Evolutionary conservation across 768 basidiomycete species (phyloP), one percentile per base, ranked within the genome.

Genomic region (Leccinum boreale): DNA sequence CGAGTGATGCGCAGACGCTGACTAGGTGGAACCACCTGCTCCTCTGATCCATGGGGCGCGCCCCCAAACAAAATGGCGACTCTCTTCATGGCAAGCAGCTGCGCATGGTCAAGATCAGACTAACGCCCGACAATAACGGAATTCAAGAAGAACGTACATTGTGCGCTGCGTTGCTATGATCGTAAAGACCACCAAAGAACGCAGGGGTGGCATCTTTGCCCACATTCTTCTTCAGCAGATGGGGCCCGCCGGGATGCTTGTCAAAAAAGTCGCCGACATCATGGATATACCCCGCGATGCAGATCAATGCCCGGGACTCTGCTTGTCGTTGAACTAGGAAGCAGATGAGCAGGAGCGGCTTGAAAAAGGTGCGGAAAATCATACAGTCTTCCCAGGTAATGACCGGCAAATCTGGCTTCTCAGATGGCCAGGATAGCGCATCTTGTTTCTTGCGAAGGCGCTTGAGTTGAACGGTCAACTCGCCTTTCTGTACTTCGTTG

Each of bases 391-490:
- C 89, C 91, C 92, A 94, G 54, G 77, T 81, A 67, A 94, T 81
- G 55, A 95, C 82, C 6, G 92, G 92, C 19, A 96, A 76, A 58
- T 92, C 87, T 58, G 81, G 81, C 58, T 74, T 82, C 56, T 87
- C 83, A 28, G 78, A 80, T 1, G 94, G 92, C 92, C 92, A 95
- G 9, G 73, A 69, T 45, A 96, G 78, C n/a, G 71, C 74, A 39
- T 93, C 89, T 69, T 90, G 87, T 28, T 85, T 85, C 68, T 82
- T 80, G 57, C 87, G 82, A 28, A 95, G 80, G 62, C 85, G 84
- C 80, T 91, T 93, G 64, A 96, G 81, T 71, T 94, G 83, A 88
- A 96, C 91, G 23, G 94, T 93, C 53, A 94, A 80, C 71, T 92
- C 86, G 46, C 92, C 92, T 78, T 95, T 96, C 62, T 74, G 74